Conservation (phyloP, 1,284 basidiomycete species). For the Phellinidium pouzarii region DNA sequence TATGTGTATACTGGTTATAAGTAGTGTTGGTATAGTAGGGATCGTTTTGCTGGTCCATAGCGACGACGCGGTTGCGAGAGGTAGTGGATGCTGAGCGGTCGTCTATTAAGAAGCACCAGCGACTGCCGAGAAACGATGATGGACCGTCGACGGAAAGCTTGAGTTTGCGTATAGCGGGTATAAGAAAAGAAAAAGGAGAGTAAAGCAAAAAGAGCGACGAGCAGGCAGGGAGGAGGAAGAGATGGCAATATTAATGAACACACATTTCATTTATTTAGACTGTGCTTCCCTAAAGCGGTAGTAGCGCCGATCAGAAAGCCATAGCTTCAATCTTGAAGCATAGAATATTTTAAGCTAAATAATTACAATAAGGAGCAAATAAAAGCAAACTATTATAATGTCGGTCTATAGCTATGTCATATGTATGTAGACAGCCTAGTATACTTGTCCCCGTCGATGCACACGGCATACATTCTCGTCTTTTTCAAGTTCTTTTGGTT, state of each 20-base stretch:
- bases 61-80: not conserved
- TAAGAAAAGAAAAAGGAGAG: not conserved
- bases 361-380: too few relatives aligned
- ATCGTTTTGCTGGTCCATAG: slow-evolving; percentile 50
- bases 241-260: not conserved
- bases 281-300: not conserved
- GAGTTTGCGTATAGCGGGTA: not conserved
- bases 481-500: too few relatives aligned
- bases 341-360: too few relatives aligned
- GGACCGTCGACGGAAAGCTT: not conserved
- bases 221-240: not conserved
- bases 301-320: not conserved
- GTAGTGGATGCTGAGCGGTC: slow-evolving; percentile 39
- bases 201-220: slow-evolving; percentile 1
- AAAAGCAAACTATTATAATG: too few relatives aligned
- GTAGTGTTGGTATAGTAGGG: slow-evolving; percentile 33
- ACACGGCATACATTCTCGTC: too few relatives aligned
- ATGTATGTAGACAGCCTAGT: too few relatives aligned
- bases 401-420: too few relatives aligned
- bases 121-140: not conserved
- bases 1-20: slow-evolving; percentile 23
- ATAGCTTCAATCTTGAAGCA: too few relatives aligned
- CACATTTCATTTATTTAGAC: too few relatives aligned
- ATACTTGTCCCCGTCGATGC: too few relatives aligned
- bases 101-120: too few relatives aligned